Evolutionary conservation across 139 green algal genomes (phyloP), one percentile per base, ranked within the genome.

Genomic region (Asterochloris erici): DNA sequence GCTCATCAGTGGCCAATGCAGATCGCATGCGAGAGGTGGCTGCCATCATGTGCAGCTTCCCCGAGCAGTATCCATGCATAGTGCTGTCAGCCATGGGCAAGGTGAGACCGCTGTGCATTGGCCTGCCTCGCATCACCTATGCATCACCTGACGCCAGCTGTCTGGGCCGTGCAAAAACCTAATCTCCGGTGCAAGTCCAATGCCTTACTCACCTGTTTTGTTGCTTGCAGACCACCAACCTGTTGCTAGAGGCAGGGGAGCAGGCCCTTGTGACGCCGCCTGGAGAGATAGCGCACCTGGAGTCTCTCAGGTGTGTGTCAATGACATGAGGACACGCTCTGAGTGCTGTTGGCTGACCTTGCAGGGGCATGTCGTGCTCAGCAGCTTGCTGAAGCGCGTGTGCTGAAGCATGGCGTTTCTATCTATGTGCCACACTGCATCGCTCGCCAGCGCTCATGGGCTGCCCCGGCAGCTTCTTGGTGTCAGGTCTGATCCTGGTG

Each of bases 11-110:
- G 17, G 93, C 95, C 11, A 90, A 92, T 79, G 94, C 96, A 0
- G 94, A 96, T 79, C 90, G 97, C 81, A 98, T 98, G 93, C 60
- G 75, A 0, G 95, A 99, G 88, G 96, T 99, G 19, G 96, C 96
- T 11, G 87, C 95, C 66, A 98, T 99, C 81, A 88, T 99, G 24
- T 95, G 92, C 87, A 88, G 84, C 71, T 98, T 98, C 73, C 92
- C 89, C 0, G 84, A 98, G 9, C 86, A 97, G 23, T 85, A 92
- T 60, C 97, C 97, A 0, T 90, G 88, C 61, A 90, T 99, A n/a
- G 96, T 99, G 19, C 86, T 99, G 63, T 98, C 92, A 16, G 97
- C 97, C 12, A 99, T 99, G 97, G 97, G 97, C 81, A 99, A 99
- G 91, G 92, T 94, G 77, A 21, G 89, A n/a, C 27, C n/a, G 17